Evolutionary conservation across 1,139 yeast genomes (phyloP).

Genomic region (Hemisphaericaspora xylofermentans): DNA sequence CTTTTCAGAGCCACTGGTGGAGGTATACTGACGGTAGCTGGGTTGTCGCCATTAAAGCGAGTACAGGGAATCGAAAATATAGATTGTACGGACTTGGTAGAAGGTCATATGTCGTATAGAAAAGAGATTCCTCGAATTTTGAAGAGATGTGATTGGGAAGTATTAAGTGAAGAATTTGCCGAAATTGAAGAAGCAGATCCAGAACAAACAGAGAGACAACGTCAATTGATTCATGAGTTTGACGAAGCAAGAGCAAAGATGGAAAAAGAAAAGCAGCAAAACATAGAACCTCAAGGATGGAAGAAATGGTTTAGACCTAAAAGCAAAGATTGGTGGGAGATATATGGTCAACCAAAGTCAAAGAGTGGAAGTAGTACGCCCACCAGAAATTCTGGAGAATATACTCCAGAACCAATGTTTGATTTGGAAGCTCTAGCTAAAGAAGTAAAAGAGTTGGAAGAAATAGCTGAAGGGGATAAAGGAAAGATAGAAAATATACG

Average conservation of each 20-base stretch:
- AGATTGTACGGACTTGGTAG: constrained; percentile 83
- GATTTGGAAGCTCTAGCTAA: constrained; percentile 46
- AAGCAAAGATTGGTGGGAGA: constrained; percentile 87
- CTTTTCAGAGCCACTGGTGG: constrained; percentile 95
- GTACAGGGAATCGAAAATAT: constrained; percentile 73
- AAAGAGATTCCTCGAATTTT: constrained; percentile 85
- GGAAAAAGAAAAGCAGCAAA: constrained; percentile 35
- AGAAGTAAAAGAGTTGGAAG: constrained; percentile 48
- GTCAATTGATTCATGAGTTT: constrained; percentile 77
- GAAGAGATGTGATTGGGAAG: constrained; percentile 71
- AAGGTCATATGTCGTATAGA: constrained; percentile 97
- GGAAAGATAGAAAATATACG: constrained; percentile 16
- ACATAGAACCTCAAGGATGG: constrained; percentile 46
- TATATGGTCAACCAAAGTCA: constrained; percentile 42
- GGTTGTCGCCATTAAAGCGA: constrained; percentile 72
- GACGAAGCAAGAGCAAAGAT: constrained; percentile 76
- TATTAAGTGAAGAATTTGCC: constrained; percentile 84
- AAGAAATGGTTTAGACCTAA: constrained; percentile 72
- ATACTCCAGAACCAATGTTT: constrained; percentile 31
- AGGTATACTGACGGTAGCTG: constrained; percentile 87
- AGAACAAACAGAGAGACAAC: constrained; percentile 76
- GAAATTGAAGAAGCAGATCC: constrained; percentile 98
- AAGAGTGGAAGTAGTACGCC: not conserved
- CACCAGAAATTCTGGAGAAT: constrained; percentile 14
- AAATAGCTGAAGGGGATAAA: constrained; percentile 17